These are phyloP conservation scores for Cochlearia excelsa DNA, from an alignment of 345 rosid genomes.

Conservation along the genomic window DNA sequence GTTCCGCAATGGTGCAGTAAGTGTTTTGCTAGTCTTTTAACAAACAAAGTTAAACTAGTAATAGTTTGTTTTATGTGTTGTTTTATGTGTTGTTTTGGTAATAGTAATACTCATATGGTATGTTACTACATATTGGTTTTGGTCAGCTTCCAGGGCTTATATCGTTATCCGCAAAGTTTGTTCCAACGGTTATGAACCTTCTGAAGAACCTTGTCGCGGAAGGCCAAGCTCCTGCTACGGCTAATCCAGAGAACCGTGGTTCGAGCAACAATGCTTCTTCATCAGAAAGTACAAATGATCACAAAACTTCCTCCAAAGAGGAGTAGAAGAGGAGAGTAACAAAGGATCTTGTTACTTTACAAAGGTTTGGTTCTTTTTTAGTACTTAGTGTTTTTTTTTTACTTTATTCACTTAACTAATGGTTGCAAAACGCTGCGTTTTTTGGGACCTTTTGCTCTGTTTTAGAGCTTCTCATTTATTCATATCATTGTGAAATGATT, in stretches of 20 bases:
- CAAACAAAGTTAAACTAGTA: too few relatives aligned
- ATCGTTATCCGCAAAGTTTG: conserved; percentile 72
- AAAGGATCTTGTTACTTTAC: conserved; percentile 1
- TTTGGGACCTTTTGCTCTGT: conserved; percentile 4
- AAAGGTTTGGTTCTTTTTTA: conserved; percentile 6
- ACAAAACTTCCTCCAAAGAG: conserved; percentile 47
- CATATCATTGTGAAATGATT: conserved; percentile 7
- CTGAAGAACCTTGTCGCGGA: conserved; percentile 71
- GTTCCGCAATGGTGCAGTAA: conserved; percentile 87
- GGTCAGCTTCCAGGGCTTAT: conserved; percentile 84
- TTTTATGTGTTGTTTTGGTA: too few relatives aligned
- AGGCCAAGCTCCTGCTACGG: conserved; percentile 54
- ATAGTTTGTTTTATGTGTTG: too few relatives aligned
- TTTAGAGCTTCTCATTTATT: neutral
- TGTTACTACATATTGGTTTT: conserved; percentile 12
- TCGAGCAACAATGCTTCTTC: conserved; percentile 29
- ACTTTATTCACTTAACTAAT: neutral
- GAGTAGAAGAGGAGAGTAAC: conserved; percentile 39
- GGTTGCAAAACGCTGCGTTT: conserved; percentile 21
- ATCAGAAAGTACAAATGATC: conserved; percentile 37
- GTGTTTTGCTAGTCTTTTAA: conserved; percentile 32
- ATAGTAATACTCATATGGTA: conserved; percentile 1
- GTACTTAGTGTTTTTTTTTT: neutral
- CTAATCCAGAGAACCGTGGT: conserved; percentile 34
- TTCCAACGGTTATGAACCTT: conserved; percentile 93